Conservation (phyloP, 108 stramenopile genomes). For the Cyclotella sp. region DNA sequence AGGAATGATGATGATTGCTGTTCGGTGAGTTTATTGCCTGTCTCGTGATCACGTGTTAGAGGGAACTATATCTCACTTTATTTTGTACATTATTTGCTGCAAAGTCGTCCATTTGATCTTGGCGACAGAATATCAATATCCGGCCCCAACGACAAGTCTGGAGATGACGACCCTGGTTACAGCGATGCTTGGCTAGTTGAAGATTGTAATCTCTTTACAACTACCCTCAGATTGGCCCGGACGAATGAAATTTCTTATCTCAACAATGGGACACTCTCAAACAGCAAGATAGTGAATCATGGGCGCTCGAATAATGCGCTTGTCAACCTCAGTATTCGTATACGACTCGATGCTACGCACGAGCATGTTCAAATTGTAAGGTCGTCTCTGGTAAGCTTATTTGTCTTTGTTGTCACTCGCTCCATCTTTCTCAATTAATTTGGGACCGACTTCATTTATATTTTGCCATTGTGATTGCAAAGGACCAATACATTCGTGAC, state of each 20-base stretch:
- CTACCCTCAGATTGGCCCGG: constrained; percentile 65
- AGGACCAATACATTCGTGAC: constrained; percentile 66
- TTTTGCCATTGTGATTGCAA: background rate
- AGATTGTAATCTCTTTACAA: constrained; percentile 74
- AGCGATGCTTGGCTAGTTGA: constrained; percentile 79
- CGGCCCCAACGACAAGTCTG: constrained; percentile 36
- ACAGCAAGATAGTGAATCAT: constrained; percentile 74
- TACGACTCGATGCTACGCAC: constrained; percentile 54
- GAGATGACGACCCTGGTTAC: constrained; percentile 38
- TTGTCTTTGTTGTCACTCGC: background rate
- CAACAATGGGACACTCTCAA: constrained; percentile 67
- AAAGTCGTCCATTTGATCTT: constrained; percentile 77
- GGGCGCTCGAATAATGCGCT: constrained; percentile 68
- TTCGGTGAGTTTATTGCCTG: constrained; percentile 8
- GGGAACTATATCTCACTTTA: background rate
- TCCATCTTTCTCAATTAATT: background rate
- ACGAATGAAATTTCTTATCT: constrained; percentile 81
- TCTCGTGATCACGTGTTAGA: too few species aligned
- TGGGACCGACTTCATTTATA: background rate
- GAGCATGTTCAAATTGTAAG: constrained; percentile 68
- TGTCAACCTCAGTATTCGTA: constrained; percentile 45
- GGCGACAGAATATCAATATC: constrained; percentile 83
- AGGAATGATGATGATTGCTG: constrained; percentile 77
- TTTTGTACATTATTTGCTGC: background rate
- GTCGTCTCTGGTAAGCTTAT: constrained; percentile 32